Conservation (phyloP, 768 basidiomycete genomes). For the Podaxis sp. region DNA sequence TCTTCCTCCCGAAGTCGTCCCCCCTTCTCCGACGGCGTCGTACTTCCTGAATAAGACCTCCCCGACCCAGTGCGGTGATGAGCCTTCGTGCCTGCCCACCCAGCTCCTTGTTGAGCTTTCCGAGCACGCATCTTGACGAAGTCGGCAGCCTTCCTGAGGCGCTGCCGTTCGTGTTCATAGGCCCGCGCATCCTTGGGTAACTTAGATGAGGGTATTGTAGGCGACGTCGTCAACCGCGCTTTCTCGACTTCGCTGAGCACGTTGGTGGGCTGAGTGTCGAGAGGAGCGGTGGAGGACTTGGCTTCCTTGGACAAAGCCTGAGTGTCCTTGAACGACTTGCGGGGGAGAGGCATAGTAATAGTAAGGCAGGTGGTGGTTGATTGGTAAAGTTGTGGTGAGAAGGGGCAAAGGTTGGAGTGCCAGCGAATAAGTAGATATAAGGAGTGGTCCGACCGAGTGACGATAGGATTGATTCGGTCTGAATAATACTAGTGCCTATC, state of each 20-base stretch:
- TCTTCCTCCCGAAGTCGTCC: conserved; percentile 10
- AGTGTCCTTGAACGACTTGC: conserved; percentile 9
- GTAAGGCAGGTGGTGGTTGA: conserved; percentile 2
- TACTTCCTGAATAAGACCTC: background rate
- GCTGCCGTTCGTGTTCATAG: conserved; percentile 20
- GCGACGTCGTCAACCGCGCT: background rate
- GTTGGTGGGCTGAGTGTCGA: background rate
- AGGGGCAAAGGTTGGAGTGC: conserved; percentile 5
- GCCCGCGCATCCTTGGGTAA: conserved; percentile 15
- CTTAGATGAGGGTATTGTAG: conserved; percentile 4
- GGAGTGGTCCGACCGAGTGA: conserved; percentile 10
- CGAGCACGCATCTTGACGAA: conserved; percentile 17
- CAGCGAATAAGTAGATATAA: conserved; percentile 15
- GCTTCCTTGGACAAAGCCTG: background rate
- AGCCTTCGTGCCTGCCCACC: conserved; percentile 2
- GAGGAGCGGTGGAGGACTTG: background rate
- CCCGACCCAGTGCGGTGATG: conserved; percentile 1
- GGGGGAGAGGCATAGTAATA: conserved; percentile 10
- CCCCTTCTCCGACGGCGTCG: conserved; percentile 6
- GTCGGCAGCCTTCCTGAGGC: conserved; percentile 20
- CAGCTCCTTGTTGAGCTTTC: conserved; percentile 16
- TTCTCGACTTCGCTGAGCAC: background rate
- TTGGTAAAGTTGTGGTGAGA: background rate
- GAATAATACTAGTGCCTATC: conserved; percentile 9
- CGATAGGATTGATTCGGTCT: conserved; percentile 1